Percentiles rank a stretch among this genome's conserved stretches.
phyloP scores from a whole-genome alignment of 495 filamentous ascomycete genomes.

The Aspergillus baeticus region DNA sequence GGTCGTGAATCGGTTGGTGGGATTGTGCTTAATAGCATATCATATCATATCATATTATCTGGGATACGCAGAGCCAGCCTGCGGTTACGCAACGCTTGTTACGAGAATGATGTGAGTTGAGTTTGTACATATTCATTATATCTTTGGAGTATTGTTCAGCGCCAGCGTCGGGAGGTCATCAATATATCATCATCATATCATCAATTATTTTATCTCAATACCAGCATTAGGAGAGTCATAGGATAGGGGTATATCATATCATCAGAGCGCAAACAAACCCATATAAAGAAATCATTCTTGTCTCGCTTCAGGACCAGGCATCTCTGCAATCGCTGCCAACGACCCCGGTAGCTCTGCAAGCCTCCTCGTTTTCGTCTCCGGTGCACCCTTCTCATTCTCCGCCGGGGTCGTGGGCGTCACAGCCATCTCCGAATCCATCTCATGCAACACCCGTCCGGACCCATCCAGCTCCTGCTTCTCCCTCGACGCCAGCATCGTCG shows the following conservation, averaged over 20 bases:
- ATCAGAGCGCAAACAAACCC: background rate
- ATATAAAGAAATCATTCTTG: background rate
- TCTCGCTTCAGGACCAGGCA: background rate
- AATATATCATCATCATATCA: slow-evolving; percentile 3
- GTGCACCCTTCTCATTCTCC: background rate
- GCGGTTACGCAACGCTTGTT: slow-evolving; percentile 11
- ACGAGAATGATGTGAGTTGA: slow-evolving; percentile 10
- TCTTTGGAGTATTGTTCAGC: slow-evolving; percentile 16
- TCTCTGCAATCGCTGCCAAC: background rate
- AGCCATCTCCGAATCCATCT: slow-evolving; percentile 4
- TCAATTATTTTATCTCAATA: background rate
- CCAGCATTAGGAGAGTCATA: background rate
- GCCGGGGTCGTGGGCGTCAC: background rate
- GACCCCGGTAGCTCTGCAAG: slow-evolving; percentile 1
- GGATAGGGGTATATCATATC: background rate
- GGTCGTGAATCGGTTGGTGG: background rate
- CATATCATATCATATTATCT: background rate
- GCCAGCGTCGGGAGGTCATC: slow-evolving; percentile 15
- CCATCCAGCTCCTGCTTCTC: slow-evolving; percentile 15
- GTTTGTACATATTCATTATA: slow-evolving; percentile 12
- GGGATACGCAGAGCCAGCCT: slow-evolving; percentile 4
- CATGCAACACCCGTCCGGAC: slow-evolving; percentile 4
- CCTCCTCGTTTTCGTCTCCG: background rate
- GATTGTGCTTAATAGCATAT: slow-evolving; percentile 8
- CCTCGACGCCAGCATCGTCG: slow-evolving; percentile 15